Percentiles rank a stretch among this genome's conserved stretches.
Conservation (phyloP, 148 eudicot species). For the Cornus suecica region DNA sequence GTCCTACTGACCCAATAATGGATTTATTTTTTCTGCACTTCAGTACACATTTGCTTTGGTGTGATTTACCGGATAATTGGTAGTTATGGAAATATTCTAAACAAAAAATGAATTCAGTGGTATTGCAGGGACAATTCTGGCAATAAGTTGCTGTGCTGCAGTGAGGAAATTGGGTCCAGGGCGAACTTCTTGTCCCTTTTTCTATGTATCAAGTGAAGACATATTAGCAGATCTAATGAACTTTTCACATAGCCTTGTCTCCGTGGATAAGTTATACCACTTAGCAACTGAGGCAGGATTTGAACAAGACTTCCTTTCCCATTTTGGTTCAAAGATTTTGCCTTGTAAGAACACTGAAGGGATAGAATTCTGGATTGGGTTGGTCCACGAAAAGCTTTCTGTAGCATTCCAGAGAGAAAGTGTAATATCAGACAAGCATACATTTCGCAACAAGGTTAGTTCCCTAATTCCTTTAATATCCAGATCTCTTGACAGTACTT, state of each 20-base stretch:
- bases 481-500: background rate
- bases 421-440: conserved; percentile 28
- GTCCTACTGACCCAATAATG: no score
- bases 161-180: conserved; percentile 32
- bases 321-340: conserved; percentile 44
- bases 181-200: conserved; percentile 23
- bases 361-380: conserved; percentile 51
- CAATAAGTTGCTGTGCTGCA: conserved; percentile 48
- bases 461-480: background rate
- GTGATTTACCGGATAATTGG: background rate
- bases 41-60: background rate
- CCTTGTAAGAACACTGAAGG: conserved; percentile 39
- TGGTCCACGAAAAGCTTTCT: conserved; percentile 36
- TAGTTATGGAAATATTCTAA: conserved; percentile 5
- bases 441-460: conserved; percentile 33
- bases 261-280: conserved; percentile 35
- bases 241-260: conserved; percentile 30
- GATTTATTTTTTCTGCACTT: background rate
- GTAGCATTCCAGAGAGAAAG: conserved; percentile 43
- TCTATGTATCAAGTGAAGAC: conserved; percentile 23
- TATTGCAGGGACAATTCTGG: conserved; percentile 46
- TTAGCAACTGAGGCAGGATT: conserved; percentile 49
- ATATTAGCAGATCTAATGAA: conserved; percentile 32
- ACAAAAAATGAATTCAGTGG: conserved; percentile 36
- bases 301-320: conserved; percentile 38